Percentiles rank a stretch among this genome's conserved stretches.
These are phyloP conservation scores for Galerina sulciceps DNA, from an alignment of 768 basidiomycete genomes.

Conservation along the genomic window DNA sequence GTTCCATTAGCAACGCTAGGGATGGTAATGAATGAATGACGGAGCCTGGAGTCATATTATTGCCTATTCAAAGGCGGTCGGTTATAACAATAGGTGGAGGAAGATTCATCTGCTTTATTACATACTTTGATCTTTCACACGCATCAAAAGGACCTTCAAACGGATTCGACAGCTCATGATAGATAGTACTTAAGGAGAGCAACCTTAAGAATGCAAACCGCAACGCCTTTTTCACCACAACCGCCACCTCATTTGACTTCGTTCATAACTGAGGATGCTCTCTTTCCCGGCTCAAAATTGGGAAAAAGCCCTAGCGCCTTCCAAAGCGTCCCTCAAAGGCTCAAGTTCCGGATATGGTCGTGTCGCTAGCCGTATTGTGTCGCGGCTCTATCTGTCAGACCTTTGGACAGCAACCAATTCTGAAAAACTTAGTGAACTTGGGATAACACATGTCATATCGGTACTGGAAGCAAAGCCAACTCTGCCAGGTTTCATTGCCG, in stretches of 20 bases:
- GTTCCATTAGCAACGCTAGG: slow-evolving; percentile 1
- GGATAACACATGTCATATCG: slow-evolving; percentile 77
- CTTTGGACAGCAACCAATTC: slow-evolving; percentile 56
- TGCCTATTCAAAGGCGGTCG: too few species aligned
- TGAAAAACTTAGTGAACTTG: slow-evolving; percentile 52
- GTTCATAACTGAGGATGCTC: slow-evolving; percentile 27
- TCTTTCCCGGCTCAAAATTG: slow-evolving; percentile 37
- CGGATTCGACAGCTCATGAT: slow-evolving; percentile 1
- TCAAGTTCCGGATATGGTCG: slow-evolving; percentile 21
- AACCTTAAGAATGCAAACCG: background rate
- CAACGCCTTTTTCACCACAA: background rate
- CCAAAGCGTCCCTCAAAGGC: slow-evolving; percentile 9
- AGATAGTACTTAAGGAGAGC: background rate
- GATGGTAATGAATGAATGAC: too few species aligned
- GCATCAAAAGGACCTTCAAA: background rate
- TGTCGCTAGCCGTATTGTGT: slow-evolving; percentile 42
- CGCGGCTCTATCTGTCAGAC: slow-evolving; percentile 67
- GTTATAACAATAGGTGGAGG: too few species aligned
- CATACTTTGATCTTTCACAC: slow-evolving; percentile 1
- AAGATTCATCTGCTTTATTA: too few species aligned
- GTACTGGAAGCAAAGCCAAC: slow-evolving; percentile 56
- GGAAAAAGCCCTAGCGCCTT: slow-evolving; percentile 24
- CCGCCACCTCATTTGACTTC: background rate
- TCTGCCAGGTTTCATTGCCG: slow-evolving; percentile 48
- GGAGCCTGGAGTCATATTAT: too few species aligned